A percentile compares a stretch with the other conserved stretches of the same genome.
These are phyloP conservation scores for Gymnopilus dilepis DNA, from an alignment of 768 basidiomycete genomes.

Conservation along the genomic window DNA sequence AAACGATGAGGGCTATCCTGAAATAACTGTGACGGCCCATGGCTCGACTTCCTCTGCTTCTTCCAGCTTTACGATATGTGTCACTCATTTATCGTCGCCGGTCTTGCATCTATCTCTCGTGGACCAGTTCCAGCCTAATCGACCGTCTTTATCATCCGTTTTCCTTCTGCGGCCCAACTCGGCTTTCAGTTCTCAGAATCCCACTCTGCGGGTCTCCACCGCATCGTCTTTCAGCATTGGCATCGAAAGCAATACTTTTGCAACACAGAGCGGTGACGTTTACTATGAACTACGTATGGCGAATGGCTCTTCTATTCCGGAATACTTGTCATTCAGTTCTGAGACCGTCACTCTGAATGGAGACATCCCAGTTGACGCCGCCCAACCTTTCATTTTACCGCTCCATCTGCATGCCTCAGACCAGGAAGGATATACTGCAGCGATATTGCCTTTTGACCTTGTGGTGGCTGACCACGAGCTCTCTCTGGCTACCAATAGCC, in stretches of 20 bases:
- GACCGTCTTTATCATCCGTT: constrained; percentile 76
- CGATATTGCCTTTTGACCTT: constrained; percentile 63
- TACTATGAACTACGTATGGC: constrained; percentile 68
- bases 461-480: constrained; percentile 75
- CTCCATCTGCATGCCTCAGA: constrained; percentile 75
- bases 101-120: constrained; percentile 56
- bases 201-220: constrained; percentile 74
- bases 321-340: constrained; percentile 77
- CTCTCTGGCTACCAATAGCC: constrained; percentile 45
- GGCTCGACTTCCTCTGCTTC: constrained; percentile 57
- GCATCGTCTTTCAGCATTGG: constrained; percentile 93
- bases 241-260: constrained; percentile 69
- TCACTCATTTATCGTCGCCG: constrained; percentile 59
- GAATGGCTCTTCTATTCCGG: constrained; percentile 74
- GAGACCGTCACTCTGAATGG: constrained; percentile 78
- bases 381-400: constrained; percentile 47
- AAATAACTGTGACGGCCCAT: constrained; percentile 67
- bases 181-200: constrained; percentile 53
- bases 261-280: constrained; percentile 45
- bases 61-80: constrained; percentile 59
- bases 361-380: constrained; percentile 59
- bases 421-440: constrained; percentile 71
- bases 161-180: constrained; percentile 67
- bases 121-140: constrained; percentile 64
- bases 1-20: constrained; percentile 64